Conservation (phyloP, 1,284 basidiomycete species). For the Neolentinus lepideus region DNA sequence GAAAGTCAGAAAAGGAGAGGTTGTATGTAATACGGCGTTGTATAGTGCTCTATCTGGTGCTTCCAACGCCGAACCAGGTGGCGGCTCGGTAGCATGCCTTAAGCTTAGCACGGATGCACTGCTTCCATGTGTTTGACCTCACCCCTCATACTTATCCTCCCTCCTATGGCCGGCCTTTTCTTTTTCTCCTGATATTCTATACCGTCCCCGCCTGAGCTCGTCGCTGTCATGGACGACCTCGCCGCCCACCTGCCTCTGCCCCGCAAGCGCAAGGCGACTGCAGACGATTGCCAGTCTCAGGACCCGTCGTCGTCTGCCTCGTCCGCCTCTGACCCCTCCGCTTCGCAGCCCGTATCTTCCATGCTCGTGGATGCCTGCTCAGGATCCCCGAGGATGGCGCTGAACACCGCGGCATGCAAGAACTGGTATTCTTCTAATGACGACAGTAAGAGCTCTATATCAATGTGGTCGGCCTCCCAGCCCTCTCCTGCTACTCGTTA, state of each 20-base stretch:
- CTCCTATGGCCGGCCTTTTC: background rate
- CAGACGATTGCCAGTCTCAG: constrained; percentile 29
- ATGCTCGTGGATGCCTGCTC: constrained; percentile 5
- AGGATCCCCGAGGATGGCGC: background rate
- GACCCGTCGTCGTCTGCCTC: constrained; percentile 16
- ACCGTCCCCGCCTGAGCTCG: constrained; percentile 13
- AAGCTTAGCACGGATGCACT: constrained; percentile 1
- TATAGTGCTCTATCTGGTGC: background rate
- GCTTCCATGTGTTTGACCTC: constrained; percentile 3
- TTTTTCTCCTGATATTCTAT: background rate
- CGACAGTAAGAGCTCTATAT: background rate
- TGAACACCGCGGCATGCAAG: background rate
- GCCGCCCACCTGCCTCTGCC: constrained; percentile 25
- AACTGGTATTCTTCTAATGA: background rate
- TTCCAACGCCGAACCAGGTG: background rate
- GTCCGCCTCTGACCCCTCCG: constrained; percentile 18
- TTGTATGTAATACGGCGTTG: background rate
- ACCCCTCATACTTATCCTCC: background rate
- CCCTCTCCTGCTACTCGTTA: constrained; percentile 2
- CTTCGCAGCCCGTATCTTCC: constrained; percentile 7
- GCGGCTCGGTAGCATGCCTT: background rate
- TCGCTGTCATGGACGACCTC: constrained; percentile 42
- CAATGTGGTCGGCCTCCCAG: constrained; percentile 2
- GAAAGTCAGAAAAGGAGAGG: background rate
- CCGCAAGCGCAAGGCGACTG: constrained; percentile 50